These are phyloP conservation scores for Collybia sordida DNA, from an alignment of 768 basidiomycete genomes.

Conservation along the genomic window DNA sequence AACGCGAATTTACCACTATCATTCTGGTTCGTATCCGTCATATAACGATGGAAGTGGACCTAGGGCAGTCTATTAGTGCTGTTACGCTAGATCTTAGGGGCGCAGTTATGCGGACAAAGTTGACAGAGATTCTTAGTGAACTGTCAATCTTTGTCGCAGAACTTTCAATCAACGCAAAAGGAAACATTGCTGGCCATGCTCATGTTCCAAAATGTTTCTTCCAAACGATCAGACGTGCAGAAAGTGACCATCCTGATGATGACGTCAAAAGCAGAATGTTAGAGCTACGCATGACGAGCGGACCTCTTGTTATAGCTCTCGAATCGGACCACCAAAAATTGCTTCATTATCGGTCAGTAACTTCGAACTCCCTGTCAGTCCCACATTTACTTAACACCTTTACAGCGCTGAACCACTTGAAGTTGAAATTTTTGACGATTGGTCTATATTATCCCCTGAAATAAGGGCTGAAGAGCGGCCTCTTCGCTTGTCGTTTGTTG, in stretches of 20 bases:
- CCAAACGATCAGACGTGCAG: constrained; percentile 63
- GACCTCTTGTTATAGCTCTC: constrained; percentile 61
- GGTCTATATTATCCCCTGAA: constrained; percentile 53
- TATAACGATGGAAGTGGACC: constrained; percentile 74
- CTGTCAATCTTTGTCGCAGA: constrained; percentile 64
- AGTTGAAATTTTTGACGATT: constrained; percentile 78
- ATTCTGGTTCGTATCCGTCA: constrained; percentile 71
- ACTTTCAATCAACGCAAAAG: constrained; percentile 66
- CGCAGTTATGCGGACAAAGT: constrained; percentile 61
- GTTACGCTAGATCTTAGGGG: constrained; percentile 65
- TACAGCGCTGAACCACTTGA: constrained; percentile 75
- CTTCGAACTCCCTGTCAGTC: constrained; percentile 7
- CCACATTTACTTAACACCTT: constrained; percentile 4
- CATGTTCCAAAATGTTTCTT: constrained; percentile 72
- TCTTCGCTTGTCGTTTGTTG: constrained; percentile 71
- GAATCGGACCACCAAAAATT: constrained; percentile 78
- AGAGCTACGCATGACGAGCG: constrained; percentile 74
- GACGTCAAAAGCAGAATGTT: constrained; percentile 54
- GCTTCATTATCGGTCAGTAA: constrained; percentile 68
- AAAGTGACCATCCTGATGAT: constrained; percentile 31
- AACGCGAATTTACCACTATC: constrained; percentile 55
- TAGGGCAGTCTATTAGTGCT: constrained; percentile 82
- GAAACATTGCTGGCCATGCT: constrained; percentile 71
- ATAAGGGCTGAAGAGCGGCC: constrained; percentile 44
- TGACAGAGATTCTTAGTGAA: constrained; percentile 62